Base-by-base conservation (phyloP, 495 filamentous ascomycete species). In the Letharia lupina region DNA sequence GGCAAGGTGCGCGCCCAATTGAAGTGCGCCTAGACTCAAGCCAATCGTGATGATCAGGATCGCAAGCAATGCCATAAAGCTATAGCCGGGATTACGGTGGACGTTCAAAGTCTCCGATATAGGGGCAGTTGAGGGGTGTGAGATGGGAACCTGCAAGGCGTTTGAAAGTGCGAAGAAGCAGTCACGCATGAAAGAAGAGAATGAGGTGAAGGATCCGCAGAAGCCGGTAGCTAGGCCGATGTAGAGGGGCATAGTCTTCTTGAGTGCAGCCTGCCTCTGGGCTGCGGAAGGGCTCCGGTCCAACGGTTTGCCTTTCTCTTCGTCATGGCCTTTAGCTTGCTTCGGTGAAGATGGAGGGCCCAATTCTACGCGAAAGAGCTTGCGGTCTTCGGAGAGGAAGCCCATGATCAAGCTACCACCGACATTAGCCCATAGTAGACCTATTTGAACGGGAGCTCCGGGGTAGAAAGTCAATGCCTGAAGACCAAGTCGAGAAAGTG, bases 181-280 rank as follows among this genome's bases (percentile, higher is more conserved):
- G 71, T 95, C 93, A 6, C 93, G 85, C 50, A 93, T 87, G 73
- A 96, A 96, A 16, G 89, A 86, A 0, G 92, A 96, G 76, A 97
- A 98, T 47, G 88, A 91, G 5, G 94, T 98, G 62, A 94, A 87
- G 70, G 86, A 91, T 63, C 94, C 94, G 75, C 94, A 98, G 78
- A 96, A 97, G 16, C 94, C 94, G 4, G 91, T 95, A 0, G 93
- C 86, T 1, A 98, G 85, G 28, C 94, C 94, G 64, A 97, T 90
- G 73, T 94, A 97, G 0, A 96, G 81, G 0, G 93, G 92, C 56
- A 94, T 87, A 4, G 89, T 88, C 76, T 94, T 95, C 74, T 93
- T 96, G 50, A 78, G 74, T 48, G 82, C 72, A 44, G 77, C 76
- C 68, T 90, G 83, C 18, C 70, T 65, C 60, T 75, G 69, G 39